These are phyloP conservation scores for Dendryphion nanum DNA, from an alignment of 2,329 filamentous ascomycete species.

Conservation along the genomic window DNA sequence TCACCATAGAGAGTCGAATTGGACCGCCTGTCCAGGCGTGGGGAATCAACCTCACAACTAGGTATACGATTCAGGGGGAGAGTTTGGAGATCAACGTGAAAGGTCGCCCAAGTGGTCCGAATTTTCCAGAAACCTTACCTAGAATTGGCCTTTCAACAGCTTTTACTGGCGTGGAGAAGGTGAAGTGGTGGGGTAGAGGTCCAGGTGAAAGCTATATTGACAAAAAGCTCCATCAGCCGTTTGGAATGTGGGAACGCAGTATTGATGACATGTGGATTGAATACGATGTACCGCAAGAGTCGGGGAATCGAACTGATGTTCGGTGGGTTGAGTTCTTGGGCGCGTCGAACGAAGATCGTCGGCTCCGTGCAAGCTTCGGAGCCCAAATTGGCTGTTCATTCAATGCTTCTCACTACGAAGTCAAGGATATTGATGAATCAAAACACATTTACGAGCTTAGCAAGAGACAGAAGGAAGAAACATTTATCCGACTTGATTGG, in stretches of 20 bases:
- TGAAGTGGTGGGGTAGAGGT: slow-evolving; percentile 60
- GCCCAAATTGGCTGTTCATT: slow-evolving; percentile 43
- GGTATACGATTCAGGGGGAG: slow-evolving; percentile 43
- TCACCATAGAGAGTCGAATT: slow-evolving; percentile 25
- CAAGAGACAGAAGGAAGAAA: slow-evolving; percentile 53
- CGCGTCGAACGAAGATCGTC: slow-evolving; percentile 7
- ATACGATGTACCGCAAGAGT: slow-evolving; percentile 66
- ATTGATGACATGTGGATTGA: slow-evolving; percentile 50
- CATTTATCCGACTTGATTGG: slow-evolving; percentile 60
- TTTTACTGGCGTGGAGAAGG: slow-evolving; percentile 43
- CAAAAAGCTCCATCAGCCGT: slow-evolving; percentile 55
- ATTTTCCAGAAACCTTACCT: slow-evolving; percentile 54
- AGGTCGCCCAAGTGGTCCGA: too few relatives aligned
- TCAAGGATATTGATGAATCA: slow-evolving; percentile 55
- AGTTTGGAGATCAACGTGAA: slow-evolving; percentile 45
- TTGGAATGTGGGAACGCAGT: slow-evolving; percentile 47
- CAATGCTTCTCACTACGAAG: slow-evolving; percentile 54
- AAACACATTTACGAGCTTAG: slow-evolving; percentile 64
- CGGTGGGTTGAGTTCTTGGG: slow-evolving; percentile 11
- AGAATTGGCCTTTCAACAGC: slow-evolving; percentile 53
- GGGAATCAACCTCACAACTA: slow-evolving; percentile 28
- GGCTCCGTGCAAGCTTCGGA: slow-evolving; percentile 32
- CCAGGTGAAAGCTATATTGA: slow-evolving; percentile 64
- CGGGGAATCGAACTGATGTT: slow-evolving; percentile 60
- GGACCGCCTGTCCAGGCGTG: slow-evolving; percentile 59